Evolutionary conservation across 352 stramenopile species (phyloP).

Genomic region (Globisporangium carolinianum): DNA sequence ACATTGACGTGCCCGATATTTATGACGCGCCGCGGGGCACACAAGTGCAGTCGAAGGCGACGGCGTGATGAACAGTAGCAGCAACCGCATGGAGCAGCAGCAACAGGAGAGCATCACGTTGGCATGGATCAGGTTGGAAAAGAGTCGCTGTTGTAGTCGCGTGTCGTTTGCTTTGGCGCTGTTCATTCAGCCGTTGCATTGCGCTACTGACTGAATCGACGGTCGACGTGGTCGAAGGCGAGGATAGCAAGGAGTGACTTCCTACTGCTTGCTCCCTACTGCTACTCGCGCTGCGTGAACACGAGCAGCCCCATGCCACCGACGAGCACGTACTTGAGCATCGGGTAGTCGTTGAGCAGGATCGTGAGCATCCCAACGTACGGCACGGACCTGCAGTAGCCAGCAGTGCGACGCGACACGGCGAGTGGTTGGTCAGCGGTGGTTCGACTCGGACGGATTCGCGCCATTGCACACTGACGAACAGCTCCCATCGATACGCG

Average conservation of each 20-base stretch:
- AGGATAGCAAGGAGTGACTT: neutral
- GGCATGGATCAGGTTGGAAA: no score
- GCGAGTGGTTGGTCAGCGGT: neutral
- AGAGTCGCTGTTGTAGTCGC: no score
- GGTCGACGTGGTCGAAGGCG: no score
- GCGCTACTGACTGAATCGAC: no score
- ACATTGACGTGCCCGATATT: conserved; percentile 80
- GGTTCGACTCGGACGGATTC: conserved; percentile 1
- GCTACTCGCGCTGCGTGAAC: conserved; percentile 76
- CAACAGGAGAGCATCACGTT: no score
- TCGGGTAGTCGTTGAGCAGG: conserved; percentile 98
- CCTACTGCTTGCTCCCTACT: neutral
- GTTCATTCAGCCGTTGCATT: no score
- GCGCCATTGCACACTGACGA: no score
- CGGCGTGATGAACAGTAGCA: neutral
- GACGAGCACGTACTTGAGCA: conserved; percentile 90
- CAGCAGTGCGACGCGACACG: neutral
- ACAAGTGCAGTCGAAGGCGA: neutral
- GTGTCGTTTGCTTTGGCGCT: no score
- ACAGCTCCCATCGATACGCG: no score
- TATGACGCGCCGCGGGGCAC: conserved; percentile 27
- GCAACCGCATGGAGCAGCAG: neutral
- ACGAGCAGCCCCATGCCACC: conserved; percentile 75
- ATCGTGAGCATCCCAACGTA: conserved; percentile 99
- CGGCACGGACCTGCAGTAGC: conserved; percentile 78